phyloP scores from a whole-genome alignment of 1,284 basidiomycete species.

The Heterobasidion parviporum region DNA sequence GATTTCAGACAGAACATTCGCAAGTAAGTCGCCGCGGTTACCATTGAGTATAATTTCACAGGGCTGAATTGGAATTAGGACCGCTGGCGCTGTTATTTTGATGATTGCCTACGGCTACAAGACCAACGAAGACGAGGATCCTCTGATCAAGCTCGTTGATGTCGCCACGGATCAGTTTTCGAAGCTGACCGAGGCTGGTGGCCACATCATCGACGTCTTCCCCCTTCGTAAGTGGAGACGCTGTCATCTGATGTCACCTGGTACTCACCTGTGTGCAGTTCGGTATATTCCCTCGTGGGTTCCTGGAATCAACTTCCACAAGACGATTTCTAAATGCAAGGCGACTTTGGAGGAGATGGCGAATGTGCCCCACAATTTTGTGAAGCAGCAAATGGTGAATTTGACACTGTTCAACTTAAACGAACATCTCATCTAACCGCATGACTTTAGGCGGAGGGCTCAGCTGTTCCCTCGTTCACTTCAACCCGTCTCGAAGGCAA shows the following conservation, averaged over 20 bases:
- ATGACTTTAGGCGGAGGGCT: constrained; percentile 15
- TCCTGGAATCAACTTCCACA: constrained; percentile 12
- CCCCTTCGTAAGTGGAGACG: constrained; percentile 35
- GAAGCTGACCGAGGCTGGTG: constrained; percentile 44
- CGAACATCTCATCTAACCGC: not conserved
- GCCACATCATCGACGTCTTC: constrained; percentile 51
- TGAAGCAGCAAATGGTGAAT: constrained; percentile 18
- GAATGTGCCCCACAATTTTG: constrained; percentile 17
- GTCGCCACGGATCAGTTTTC: constrained; percentile 52
- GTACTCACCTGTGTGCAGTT: not conserved
- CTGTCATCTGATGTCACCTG: not conserved
- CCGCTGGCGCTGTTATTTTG: constrained; percentile 50
- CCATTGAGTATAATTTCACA: not conserved
- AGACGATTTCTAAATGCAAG: constrained; percentile 13
- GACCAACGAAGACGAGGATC: constrained; percentile 45
- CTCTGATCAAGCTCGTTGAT: constrained; percentile 50
- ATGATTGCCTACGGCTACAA: constrained; percentile 58
- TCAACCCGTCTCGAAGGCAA: constrained; percentile 15
- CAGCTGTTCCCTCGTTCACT: constrained; percentile 18
- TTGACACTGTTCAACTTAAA: not conserved
- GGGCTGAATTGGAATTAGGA: constrained; percentile 23
- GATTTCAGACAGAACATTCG: constrained; percentile 12
- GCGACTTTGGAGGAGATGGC: constrained; percentile 14
- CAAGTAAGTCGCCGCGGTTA: constrained; percentile 6
- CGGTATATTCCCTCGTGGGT: not conserved